Base-by-base conservation (phyloP, 257 asterid species). In the Striga asiatica region DNA sequence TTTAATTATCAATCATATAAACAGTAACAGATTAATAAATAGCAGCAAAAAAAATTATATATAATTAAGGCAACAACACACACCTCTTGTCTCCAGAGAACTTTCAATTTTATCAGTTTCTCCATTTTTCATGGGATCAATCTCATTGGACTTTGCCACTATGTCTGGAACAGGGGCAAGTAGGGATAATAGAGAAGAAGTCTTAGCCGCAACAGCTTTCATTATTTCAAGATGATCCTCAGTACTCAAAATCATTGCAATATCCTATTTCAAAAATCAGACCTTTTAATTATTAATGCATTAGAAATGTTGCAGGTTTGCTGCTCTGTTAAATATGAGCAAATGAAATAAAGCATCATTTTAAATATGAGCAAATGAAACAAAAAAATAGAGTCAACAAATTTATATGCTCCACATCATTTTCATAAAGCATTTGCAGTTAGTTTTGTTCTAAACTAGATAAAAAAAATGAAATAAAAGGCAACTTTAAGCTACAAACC, bases 151-250 rank as follows among this genome's bases (percentile, higher is more conserved):
- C 19, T 54, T 50, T 47, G 78, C 47, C 31, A 24, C 56, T 59
- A 43, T 3, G 45, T 67, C 43, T 1, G 81, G 76, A 69, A 84
- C 80, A 45, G 66, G 53, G 52, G 97, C 88, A 69, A 88, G 76
- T 65, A 92, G 80, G 42, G 86, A 92, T 61, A 92, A 65, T 9
- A 70, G 88, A 66, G 95, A 78, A 55, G 71, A 79, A 49, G 95
- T 72, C 77, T 92, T 92, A 50, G 77, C 84, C 21, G 97, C 99
- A 59, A 92, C 79, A 18, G 66, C 59, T 70, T 66, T 69, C 94
- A 92, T 76, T 69, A 81, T 78, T 53, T 84, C 94, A 50, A 78
- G 88, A 74, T 92, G 95, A 69, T 84, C 97, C 61, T 92, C 94
- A 5, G 96, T 84, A 49, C 88, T 84, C 78, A 91, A 74, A 62